These are phyloP conservation scores for Trichoderma sp. DNA, from an alignment of 2,329 filamentous ascomycete species.

Conservation along the genomic window DNA sequence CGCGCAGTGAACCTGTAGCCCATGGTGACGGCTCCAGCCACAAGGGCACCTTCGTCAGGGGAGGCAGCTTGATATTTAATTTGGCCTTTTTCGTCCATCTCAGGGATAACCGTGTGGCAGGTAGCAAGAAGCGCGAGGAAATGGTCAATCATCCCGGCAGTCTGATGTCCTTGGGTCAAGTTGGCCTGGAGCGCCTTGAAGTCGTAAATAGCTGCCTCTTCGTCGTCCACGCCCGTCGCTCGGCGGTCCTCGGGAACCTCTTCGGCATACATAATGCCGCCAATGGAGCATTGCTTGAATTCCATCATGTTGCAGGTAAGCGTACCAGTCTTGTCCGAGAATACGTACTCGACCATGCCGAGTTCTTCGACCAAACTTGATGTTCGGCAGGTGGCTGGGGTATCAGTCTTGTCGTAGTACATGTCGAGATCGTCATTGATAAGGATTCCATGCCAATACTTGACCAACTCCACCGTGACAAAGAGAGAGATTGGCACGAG, in stretches of 20 bases:
- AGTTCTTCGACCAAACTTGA: constrained; percentile 96
- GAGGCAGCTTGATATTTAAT: constrained; percentile 99
- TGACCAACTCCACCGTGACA: constrained; percentile 95
- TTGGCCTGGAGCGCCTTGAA: constrained; percentile 76
- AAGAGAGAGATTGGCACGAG: constrained; percentile 97
- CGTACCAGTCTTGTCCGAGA: constrained; percentile 96
- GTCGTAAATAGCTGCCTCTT: constrained; percentile 78
- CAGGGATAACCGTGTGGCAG: constrained; percentile 97
- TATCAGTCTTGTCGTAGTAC: constrained; percentile 94
- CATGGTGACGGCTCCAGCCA: constrained; percentile 80
- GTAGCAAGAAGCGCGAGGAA: constrained; percentile 84
- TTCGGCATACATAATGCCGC: constrained; percentile 88
- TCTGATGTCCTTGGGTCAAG: constrained; percentile 53
- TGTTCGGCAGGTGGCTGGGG: constrained; percentile 90
- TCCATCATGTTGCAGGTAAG: constrained; percentile 99
- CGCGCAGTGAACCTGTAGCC: constrained; percentile 90
- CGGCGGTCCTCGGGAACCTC: constrained; percentile 88
- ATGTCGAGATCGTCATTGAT: constrained; percentile 98
- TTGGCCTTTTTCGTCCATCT: constrained; percentile 72
- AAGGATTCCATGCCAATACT: constrained; percentile 95
- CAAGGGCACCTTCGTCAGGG: constrained; percentile 93
- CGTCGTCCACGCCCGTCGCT: constrained; percentile 77
- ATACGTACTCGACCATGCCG: constrained; percentile 97
- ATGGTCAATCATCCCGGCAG: constrained; percentile 62
- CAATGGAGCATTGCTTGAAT: constrained; percentile 92